These are phyloP conservation scores for Aegilops sharonensis DNA, from an alignment of 176 grass and related monocot species.

Conservation along the genomic window DNA sequence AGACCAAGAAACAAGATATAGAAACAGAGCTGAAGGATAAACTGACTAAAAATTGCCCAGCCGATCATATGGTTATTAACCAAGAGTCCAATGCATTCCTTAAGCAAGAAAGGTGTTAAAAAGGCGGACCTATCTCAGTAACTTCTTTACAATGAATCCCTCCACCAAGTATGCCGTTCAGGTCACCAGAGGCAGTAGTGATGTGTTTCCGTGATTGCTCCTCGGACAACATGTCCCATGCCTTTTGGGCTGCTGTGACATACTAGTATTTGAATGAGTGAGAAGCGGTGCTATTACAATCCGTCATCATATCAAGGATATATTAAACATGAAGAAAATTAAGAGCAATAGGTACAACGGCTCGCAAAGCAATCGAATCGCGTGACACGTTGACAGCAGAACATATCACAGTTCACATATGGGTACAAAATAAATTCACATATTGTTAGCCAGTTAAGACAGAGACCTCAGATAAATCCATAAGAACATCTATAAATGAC, in stretches of 20 bases:
- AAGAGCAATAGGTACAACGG: not conserved
- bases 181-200: constrained; percentile 66
- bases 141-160: constrained; percentile 95
- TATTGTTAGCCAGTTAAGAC: no score
- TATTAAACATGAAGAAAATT: not conserved
- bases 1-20: constrained; percentile 12
- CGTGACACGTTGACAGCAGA: not conserved
- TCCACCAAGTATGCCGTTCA: constrained; percentile 87
- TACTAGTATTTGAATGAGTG: not conserved
- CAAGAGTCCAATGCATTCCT: not conserved
- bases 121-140: constrained; percentile 52
- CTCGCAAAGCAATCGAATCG: not conserved
- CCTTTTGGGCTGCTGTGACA: constrained; percentile 70
- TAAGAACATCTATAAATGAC: not conserved
- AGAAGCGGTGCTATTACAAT: not conserved
- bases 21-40: not conserved
- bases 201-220: constrained; percentile 86
- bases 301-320: not conserved
- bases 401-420: not conserved
- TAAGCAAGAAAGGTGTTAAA: not conserved
- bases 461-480: not conserved
- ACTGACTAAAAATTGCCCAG: not conserved
- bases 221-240: constrained; percentile 93
- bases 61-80: not conserved
- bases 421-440: no score